Conservation (phyloP, 768 basidiomycete genomes). For the Collybiopsis luxurians region DNA sequence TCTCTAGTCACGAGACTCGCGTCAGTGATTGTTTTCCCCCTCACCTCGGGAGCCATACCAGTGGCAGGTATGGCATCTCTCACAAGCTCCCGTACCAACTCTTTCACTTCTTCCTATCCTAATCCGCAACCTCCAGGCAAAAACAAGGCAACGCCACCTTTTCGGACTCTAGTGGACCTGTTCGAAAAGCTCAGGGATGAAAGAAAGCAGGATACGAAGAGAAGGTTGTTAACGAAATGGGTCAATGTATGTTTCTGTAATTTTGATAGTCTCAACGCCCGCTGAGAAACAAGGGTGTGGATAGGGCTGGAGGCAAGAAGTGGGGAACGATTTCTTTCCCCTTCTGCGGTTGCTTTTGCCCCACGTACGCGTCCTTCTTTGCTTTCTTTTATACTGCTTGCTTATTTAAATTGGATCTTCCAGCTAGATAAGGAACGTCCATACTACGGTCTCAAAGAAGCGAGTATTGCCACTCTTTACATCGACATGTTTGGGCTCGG, state of each 20-base stretch:
- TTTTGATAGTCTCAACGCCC: background rate
- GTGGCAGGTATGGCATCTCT: too few species aligned
- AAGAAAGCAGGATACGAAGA: conserved; percentile 69
- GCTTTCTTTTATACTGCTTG: background rate
- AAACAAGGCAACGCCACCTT: conserved; percentile 43
- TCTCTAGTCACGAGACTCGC: too few species aligned
- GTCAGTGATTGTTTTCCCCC: too few species aligned
- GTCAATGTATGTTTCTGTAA: conserved; percentile 59
- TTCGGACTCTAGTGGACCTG: conserved; percentile 61
- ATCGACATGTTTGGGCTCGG: conserved; percentile 87
- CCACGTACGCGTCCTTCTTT: conserved; percentile 48
- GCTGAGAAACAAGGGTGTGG: background rate
- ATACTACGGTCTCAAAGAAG: conserved; percentile 93
- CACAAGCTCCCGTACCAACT: too few species aligned
- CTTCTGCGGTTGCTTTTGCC: conserved; percentile 87
- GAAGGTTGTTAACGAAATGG: conserved; percentile 67
- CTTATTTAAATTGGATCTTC: background rate
- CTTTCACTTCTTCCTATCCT: too few species aligned
- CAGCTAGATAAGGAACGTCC: conserved; percentile 95
- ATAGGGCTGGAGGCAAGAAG: conserved; percentile 82
- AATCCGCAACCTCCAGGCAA: too few species aligned
- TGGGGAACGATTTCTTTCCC: conserved; percentile 88
- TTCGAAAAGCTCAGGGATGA: conserved; percentile 76
- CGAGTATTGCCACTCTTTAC: conserved; percentile 88
- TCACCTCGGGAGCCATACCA: too few species aligned